These are phyloP conservation scores for Helotiales sp. DNA, from an alignment of 2,329 filamentous ascomycete genomes.

Conservation along the genomic window DNA sequence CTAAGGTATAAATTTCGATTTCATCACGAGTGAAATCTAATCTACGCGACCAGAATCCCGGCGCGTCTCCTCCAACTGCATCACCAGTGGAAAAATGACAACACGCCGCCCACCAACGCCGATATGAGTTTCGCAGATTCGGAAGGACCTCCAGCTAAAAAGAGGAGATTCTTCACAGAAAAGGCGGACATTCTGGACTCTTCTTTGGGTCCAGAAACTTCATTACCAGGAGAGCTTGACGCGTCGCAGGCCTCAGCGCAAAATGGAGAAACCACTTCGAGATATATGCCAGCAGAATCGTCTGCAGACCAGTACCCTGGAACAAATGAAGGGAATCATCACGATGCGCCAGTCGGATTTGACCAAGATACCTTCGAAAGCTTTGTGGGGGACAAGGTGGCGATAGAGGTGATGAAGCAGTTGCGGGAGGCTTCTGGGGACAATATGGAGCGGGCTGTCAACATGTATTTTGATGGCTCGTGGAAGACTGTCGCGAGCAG, in stretches of 20 bases:
- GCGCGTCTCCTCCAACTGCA: conserved; percentile 25
- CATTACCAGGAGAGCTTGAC: conserved; percentile 29
- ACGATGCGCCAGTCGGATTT: conserved; percentile 40
- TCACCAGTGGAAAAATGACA: conserved; percentile 7
- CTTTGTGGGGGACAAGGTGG: conserved; percentile 59
- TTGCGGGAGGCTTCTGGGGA: conserved; percentile 56
- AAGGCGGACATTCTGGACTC: conserved; percentile 26
- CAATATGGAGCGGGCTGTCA: conserved; percentile 62
- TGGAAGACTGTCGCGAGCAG: conserved; percentile 46
- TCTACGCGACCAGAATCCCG: conserved; percentile 17
- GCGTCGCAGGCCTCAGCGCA: conserved; percentile 23
- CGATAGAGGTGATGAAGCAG: conserved; percentile 46
- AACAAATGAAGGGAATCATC: conserved; percentile 14
- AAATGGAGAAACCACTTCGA: background rate
- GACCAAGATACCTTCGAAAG: conserved; percentile 58
- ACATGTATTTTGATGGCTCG: conserved; percentile 70
- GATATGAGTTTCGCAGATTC: conserved; percentile 40
- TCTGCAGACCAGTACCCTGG: background rate
- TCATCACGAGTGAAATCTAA: conserved; percentile 16
- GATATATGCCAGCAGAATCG: background rate
- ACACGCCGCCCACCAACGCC: conserved; percentile 11
- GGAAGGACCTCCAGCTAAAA: conserved; percentile 48
- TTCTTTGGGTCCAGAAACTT: conserved; percentile 21
- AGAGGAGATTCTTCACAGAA: conserved; percentile 47
- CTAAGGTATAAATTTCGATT: conserved; percentile 1